Evolutionary conservation across 768 basidiomycete species (phyloP), one percentile per base, ranked within the genome.

Genomic region (Crassisporium funariophilum): DNA sequence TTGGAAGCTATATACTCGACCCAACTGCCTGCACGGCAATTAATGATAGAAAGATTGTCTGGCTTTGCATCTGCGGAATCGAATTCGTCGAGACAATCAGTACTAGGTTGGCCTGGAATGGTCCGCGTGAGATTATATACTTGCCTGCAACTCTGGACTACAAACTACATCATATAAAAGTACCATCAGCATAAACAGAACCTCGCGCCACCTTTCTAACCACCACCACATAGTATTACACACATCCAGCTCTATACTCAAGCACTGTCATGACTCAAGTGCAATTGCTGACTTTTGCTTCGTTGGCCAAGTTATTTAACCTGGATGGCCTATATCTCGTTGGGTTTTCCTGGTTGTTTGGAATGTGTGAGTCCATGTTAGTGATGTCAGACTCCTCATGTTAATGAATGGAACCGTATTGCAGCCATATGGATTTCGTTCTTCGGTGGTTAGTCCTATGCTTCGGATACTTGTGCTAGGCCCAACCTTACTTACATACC

Each of bases 361-460:
- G 85, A 49, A 84, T 83, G 85, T 82, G 84, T 84, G 61, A 66
- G 81, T 76, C 23, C 17, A 16, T 35, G 4, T 8, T 33, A 5
- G 3, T 2, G 13, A n/a, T 36, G 7, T n/a, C 16, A 10, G 5
- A 7, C 29, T 31, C 29, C n/a, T n/a, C 29, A 5, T 31, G 29
- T 10, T 11, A 11, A 31, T n/a, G 9, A 21, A 17, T 17, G 11
- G 8, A 15, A 24, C 13, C 8, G 17, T 22, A 16, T 22, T 16
- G 19, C 36, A 76, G 74, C 74, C 22, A 44, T 87, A 3, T 88
- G 85, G 85, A 68, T 85, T 11, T 69, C 81, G 9, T 88, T 87
- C 70, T 82, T 87, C 59, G 83, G 77, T 69, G 85, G 83, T 65
- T 51, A 49, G 62, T 24, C 36, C 3, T 31, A 38, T 22, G 15